phyloP scores from a whole-genome alignment of 768 basidiomycete genomes.

The Boletus barrowsii region DNA sequence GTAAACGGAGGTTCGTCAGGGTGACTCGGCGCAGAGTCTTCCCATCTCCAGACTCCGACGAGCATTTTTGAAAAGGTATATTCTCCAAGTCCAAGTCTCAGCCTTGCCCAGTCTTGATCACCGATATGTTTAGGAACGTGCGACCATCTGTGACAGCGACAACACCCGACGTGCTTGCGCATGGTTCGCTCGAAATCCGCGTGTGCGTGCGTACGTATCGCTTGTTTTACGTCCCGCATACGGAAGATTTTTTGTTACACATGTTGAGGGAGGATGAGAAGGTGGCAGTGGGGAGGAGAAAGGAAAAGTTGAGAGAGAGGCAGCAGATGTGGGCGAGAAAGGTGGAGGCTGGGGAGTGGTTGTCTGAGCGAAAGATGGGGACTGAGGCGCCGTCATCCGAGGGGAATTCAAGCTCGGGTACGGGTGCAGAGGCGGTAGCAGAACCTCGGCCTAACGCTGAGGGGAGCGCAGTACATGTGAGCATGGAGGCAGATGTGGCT shows the following conservation, averaged over 20 bases:
- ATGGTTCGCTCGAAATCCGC: slow-evolving; percentile 72
- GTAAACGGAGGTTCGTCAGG: slow-evolving; percentile 35
- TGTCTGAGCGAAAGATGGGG: not conserved
- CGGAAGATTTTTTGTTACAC: slow-evolving; percentile 23
- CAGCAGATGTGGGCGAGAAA: slow-evolving; percentile 14
- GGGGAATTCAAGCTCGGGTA: not conserved
- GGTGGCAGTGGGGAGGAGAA: not conserved
- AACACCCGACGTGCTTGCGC: slow-evolving; percentile 46
- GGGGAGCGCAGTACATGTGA: not conserved
- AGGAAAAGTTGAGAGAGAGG: slow-evolving; percentile 2
- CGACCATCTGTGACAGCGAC: slow-evolving; percentile 16
- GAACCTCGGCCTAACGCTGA: not conserved
- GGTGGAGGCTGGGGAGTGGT: slow-evolving; percentile 17
- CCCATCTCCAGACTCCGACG: slow-evolving; percentile 42
- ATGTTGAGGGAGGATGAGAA: slow-evolving; percentile 8
- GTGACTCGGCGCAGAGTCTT: slow-evolving; percentile 55
- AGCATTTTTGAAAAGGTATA: slow-evolving; percentile 69
- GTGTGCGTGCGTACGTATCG: slow-evolving; percentile 52
- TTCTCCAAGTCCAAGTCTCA: slow-evolving; percentile 5
- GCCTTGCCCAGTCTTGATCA: not conserved
- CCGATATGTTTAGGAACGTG: slow-evolving; percentile 19
- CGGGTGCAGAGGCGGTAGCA: not conserved
- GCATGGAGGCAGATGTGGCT: not conserved
- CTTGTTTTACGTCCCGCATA: slow-evolving; percentile 25
- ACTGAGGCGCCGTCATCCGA: not conserved